Evolutionary conservation across 148 eudicot genomes (phyloP), one percentile per base, ranked within the genome.

Genomic region (Fallopia convolvulus): DNA sequence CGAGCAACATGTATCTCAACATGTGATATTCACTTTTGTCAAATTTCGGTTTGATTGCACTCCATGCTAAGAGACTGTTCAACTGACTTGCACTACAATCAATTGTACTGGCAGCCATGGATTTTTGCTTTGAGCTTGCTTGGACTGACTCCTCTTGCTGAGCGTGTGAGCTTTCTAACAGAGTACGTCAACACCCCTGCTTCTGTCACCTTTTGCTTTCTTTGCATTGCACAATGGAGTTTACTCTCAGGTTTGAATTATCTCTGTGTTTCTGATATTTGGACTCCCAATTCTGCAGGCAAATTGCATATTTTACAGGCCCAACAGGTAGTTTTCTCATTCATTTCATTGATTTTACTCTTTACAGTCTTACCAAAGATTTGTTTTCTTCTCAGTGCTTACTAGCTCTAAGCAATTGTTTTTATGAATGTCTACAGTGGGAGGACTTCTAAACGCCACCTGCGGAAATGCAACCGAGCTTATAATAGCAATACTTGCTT

Each of bases 391-490:
- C 0, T 44, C 41, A 5, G 26, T 40, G 5, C 3, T 72, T 72
- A 40, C 13, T 36, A 39, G 8, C 74, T 30, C 41, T 70, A 70
- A 33, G 21, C 46, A 70, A 6, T 42, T 14, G n/a, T 9, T 30
- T 10, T 14, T 32, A 12, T 8, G 70, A 21, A 33, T 74, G 53
- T 63, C 33, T 74, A 76, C 92, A 94, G 98, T 90, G 81, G 98
- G 98, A 78, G 97, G 98, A 71, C 93, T 94, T 21, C 78, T 94
- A 70, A 94, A 94, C 79, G 98, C 98, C 48, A 94, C 98, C 44
- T 94, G 98, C 74, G 98, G 98, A 56, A 94, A 94, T 89, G 98
- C 87, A 2, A 89, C 98, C 30, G 98, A 94, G 85, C 87, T 94
- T 11, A 92, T 94, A 80, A 94, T 94, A 85, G 96, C 98, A 60